Evolutionary conservation across 805 yeast genomes (phyloP).

Genomic region (Starmerella floris): DNA sequence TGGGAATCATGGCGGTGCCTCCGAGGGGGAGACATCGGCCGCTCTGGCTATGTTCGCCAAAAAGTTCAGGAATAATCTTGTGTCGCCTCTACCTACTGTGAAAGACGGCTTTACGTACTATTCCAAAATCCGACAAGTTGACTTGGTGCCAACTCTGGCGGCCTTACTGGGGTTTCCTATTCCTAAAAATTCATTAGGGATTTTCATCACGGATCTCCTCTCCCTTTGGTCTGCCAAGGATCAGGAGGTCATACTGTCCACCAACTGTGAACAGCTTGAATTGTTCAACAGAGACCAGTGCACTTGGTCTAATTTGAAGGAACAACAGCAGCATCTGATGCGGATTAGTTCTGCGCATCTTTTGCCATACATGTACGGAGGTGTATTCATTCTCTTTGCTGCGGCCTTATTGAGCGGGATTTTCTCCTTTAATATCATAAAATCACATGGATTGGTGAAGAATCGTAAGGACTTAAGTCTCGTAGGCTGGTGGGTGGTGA

Average conservation of each 20-base stretch:
- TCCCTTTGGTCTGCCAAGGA: slow-evolving; percentile 32
- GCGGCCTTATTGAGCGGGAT: slow-evolving; percentile 26
- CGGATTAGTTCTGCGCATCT: slow-evolving; percentile 56
- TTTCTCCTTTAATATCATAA: slow-evolving; percentile 18
- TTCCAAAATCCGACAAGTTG: slow-evolving; percentile 47
- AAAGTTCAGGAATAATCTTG: slow-evolving; percentile 31
- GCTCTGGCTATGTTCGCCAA: slow-evolving; percentile 61
- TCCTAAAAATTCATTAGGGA: slow-evolving; percentile 65
- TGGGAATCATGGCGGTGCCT: slow-evolving; percentile 94
- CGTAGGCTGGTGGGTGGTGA: slow-evolving; percentile 21
- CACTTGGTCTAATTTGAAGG: slow-evolving; percentile 25
- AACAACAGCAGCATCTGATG: slow-evolving; percentile 28
- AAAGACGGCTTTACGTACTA: slow-evolving; percentile 42
- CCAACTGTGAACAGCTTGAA: slow-evolving; percentile 21
- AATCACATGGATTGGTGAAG: background rate
- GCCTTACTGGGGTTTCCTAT: slow-evolving; percentile 49
- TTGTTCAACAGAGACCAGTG: slow-evolving; percentile 10
- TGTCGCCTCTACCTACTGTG: slow-evolving; percentile 19
- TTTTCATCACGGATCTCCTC: slow-evolving; percentile 46
- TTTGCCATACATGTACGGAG: slow-evolving; percentile 36
- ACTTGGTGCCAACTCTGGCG: slow-evolving; percentile 58
- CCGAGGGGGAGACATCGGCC: slow-evolving; percentile 82
- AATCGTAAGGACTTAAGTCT: background rate
- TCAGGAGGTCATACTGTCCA: slow-evolving; percentile 18
- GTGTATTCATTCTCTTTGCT: slow-evolving; percentile 28